These are phyloP conservation scores for Huntiella abstrusa DNA, from an alignment of 2,329 filamentous ascomycete genomes.

Conservation along the genomic window DNA sequence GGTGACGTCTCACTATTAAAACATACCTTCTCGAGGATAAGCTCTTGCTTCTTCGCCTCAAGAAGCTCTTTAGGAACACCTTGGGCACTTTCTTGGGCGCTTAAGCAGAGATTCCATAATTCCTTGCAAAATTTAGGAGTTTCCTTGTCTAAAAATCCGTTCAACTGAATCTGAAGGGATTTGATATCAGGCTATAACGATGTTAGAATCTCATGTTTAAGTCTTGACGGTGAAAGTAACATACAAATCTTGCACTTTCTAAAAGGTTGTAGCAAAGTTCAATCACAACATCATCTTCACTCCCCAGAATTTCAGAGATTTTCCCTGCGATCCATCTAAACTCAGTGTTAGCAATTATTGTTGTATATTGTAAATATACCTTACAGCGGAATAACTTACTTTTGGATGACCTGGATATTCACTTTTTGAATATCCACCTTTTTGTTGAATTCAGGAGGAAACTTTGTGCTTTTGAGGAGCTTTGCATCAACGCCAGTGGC, in stretches of 20 bases:
- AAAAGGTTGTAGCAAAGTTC: constrained; percentile 56
- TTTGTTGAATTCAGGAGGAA: constrained; percentile 77
- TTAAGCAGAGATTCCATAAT: constrained; percentile 78
- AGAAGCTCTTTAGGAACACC: constrained; percentile 88
- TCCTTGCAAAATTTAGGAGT: constrained; percentile 81
- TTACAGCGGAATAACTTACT: constrained; percentile 33
- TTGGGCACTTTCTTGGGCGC: constrained; percentile 71
- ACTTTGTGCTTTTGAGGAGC: constrained; percentile 78
- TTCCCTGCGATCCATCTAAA: constrained; percentile 79
- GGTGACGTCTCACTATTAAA: not conserved
- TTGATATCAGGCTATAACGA: constrained; percentile 73
- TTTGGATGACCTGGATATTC: constrained; percentile 95
- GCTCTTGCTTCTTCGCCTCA: constrained; percentile 87
- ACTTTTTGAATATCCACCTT: constrained; percentile 98
- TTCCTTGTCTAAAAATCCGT: constrained; percentile 87
- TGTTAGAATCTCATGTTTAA: constrained; percentile 1
- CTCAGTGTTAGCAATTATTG: constrained; percentile 1
- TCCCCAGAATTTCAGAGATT: constrained; percentile 74
- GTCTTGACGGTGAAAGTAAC: constrained; percentile 18
- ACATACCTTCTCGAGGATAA: constrained; percentile 80
- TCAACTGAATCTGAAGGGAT: constrained; percentile 80
- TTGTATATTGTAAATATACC: not conserved
- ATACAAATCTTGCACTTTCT: constrained; percentile 58
- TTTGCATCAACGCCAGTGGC: constrained; percentile 74
- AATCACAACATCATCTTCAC: constrained; percentile 88